Evolutionary conservation across 1,284 basidiomycete genomes (phyloP), one percentile per base, ranked within the genome.

Genomic region (Mycosarcoma maydis): DNA sequence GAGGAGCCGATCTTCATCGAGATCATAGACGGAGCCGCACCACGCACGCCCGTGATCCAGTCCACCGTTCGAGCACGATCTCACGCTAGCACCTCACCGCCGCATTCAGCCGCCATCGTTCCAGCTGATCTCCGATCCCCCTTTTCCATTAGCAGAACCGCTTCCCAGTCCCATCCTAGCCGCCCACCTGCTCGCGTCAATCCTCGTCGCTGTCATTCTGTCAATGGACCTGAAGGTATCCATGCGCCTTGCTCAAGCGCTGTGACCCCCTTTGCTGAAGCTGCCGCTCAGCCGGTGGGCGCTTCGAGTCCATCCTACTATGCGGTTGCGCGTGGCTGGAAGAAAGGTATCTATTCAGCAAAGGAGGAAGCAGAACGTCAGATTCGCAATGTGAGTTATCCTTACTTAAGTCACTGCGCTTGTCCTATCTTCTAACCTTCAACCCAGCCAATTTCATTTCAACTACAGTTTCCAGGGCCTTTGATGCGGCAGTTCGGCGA

Each of bases 241-340:
- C 27, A 6, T 27, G 34, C 9, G 11, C 16, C 13, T 30, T 5
- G 24, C 34, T 23, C 42, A 7, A 26, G 14, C 6, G 9, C 20
- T 9, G 32, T 14, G 16, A 10, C 9, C 6, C 37, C 37, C 14
- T n/a, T 23, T 16, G 16, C 41, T 9, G 32, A 34, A 17, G 26
- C 42, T 7, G 29, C 39, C 3, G 30, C 26, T 2, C 45, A 20
- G 10, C 33, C 22, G n/a, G 23, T 33, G 4, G 39, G 14, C 20
- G 20, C 42, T 6, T 45, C 54, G 3, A 34, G 30, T 11, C 41
- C 58, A 7, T 50, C 53, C 7, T 71, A 54, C 47, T 67, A 47
- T 34, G 62, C 56, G 6, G 64, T 74, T n/a, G 62, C 46, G 10
- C 60, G 68, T 11, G 72, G 72, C 7, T 74, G 72, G 72, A 67